Evolutionary conservation across 75 land plant genomes (phyloP).

Genomic region (Chamaecyparis obtusa): DNA sequence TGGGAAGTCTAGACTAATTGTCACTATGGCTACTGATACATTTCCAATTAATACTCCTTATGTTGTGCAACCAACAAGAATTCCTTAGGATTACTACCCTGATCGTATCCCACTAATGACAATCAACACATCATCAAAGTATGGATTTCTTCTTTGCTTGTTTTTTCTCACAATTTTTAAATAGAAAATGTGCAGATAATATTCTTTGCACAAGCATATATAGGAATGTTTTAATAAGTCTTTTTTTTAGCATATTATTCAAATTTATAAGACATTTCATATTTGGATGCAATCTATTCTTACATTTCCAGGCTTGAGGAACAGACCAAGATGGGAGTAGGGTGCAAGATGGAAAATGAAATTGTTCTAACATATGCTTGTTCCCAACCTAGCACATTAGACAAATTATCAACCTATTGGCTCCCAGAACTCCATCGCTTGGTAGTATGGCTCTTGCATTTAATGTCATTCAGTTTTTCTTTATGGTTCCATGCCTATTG

Average conservation of each 20-base stretch:
- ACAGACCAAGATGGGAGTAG: slow-evolving; percentile 59
- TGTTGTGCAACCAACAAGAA: slow-evolving; percentile 79
- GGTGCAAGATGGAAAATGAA: slow-evolving; percentile 80
- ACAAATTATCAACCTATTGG: slow-evolving; percentile 79
- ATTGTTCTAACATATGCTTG: no score
- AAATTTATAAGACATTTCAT: not conserved
- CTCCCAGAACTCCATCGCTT: slow-evolving; percentile 94
- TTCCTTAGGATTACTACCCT: slow-evolving; percentile 81
- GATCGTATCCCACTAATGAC: slow-evolving; percentile 88
- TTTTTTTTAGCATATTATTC: not conserved
- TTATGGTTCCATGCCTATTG: no score
- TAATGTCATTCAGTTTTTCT: no score
- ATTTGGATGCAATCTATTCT: not conserved
- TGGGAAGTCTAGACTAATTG: slow-evolving; percentile 89
- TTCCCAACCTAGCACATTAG: slow-evolving; percentile 70
- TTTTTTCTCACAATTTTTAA: not conserved
- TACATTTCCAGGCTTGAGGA: slow-evolving; percentile 48
- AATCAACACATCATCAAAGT: slow-evolving; percentile 92
- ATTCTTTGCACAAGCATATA: not conserved
- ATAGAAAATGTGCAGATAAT: not conserved
- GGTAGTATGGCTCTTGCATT: no score
- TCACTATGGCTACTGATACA: slow-evolving; percentile 74
- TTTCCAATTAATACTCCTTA: slow-evolving; percentile 68
- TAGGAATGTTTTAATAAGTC: no score
- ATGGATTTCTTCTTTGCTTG: not conserved